Evolutionary conservation across 257 asterid genomes (phyloP).

Genomic region (Leptodermis oblonga): DNA sequence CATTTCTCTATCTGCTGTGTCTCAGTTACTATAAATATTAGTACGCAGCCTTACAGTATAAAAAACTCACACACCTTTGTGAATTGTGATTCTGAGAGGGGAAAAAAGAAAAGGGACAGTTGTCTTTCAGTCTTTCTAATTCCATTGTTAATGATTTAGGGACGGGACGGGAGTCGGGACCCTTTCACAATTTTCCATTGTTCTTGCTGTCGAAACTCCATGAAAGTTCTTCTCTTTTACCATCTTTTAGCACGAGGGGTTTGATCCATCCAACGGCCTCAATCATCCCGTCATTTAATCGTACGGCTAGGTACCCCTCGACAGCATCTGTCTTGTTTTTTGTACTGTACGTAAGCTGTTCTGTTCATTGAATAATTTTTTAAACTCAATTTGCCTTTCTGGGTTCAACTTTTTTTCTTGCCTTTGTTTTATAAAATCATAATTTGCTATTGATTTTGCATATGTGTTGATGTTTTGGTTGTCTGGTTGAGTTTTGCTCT

Average conservation of each 20-base stretch:
- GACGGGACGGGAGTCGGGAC: too few species aligned
- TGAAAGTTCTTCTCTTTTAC: constrained; percentile 3
- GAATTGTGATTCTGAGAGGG: not conserved
- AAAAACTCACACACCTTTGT: not conserved
- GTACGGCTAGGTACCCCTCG: constrained; percentile 16
- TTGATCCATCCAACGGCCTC: constrained; percentile 27
- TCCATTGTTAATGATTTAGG: not conserved
- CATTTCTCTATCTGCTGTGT: constrained; percentile 17
- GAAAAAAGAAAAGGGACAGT: constrained; percentile 9
- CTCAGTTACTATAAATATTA: constrained; percentile 7
- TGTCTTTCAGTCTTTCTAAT: not conserved
- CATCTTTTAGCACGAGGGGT: constrained; percentile 15
- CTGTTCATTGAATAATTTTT: constrained; percentile 4
- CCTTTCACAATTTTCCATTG: not conserved
- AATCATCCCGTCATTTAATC: constrained; percentile 1
- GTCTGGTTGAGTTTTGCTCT: not conserved
- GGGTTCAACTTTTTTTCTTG: not conserved
- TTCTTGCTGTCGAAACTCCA: constrained; percentile 4
- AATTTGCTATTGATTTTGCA: not conserved
- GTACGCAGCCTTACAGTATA: constrained; percentile 14
- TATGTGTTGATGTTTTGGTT: not conserved
- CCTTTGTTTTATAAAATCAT: not conserved
- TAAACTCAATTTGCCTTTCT: constrained; percentile 11
- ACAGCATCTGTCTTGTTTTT: not conserved
- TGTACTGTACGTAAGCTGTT: constrained; percentile 18